Evolutionary conservation across 805 yeast genomes (phyloP), one percentile per base, ranked within the genome.

Genomic region (Millerozyma acaciae): DNA sequence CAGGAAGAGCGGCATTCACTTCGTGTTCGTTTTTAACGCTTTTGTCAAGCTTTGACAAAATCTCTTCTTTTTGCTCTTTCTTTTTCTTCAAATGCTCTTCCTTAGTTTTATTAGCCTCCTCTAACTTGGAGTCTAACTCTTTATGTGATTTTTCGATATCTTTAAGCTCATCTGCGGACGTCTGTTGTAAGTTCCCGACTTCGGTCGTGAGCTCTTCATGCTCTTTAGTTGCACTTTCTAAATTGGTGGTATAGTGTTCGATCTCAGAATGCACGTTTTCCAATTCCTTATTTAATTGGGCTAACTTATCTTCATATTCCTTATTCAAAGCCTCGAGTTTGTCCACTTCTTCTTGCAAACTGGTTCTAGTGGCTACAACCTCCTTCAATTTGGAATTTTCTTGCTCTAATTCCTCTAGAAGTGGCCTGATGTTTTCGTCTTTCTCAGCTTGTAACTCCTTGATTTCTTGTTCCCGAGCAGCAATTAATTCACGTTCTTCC

Each of bases 361-460:
- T 75, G 30, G 62, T 63, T 50, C 74, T 73, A 39, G 73, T 70
- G 35, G 69, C 59, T 26, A 70, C 68, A 44, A 78, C 61, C n/a
- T 68, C 71, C 30, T 62, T 57, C 49, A 78, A 64, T 40, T 70
- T 69, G 16, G 58, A 60, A 21, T 67, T 65, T 57, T 78, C 84
- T 19, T 47, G 47, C 39, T 63, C 66, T 47, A 76, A 62, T 45
- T 73, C 78, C 22, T 66, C 76, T 45, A 76, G 62, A 14, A 70
- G 54, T 30, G 85, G 85, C 31, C 72, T 68, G 43, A 77, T 52
- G 30, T 68, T 69, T 36, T 62, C 75, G 45, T 76, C 80, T 44
- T 69, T 68, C 45, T 72, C 80, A 9, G 62, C 59, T 50, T 76
- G 76, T 53, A 75, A 58, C 23, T 64, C 65, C 12, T 55, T 58